Conservation (phyloP, 2,329 filamentous ascomycete species). For the Penicillium olsonii region DNA sequence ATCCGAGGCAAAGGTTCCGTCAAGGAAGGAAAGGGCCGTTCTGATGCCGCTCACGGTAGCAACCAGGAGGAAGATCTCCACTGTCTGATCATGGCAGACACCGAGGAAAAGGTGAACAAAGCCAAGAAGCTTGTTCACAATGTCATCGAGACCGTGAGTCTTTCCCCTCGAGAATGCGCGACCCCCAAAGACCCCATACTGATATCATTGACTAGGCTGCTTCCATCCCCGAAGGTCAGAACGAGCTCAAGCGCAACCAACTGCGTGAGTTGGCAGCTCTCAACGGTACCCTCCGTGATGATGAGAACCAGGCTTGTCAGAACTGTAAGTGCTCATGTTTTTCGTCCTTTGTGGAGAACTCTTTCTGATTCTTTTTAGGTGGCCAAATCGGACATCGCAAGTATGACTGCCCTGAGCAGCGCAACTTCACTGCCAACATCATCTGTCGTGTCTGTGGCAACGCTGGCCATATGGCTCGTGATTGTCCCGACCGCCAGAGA, state of each 20-base stretch:
- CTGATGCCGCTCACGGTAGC: constrained; percentile 97
- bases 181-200: constrained; percentile 18
- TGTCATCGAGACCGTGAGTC: constrained; percentile 91
- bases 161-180: background rate
- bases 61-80: constrained; percentile 99
- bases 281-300: constrained; percentile 97
- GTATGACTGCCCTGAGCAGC: constrained; percentile 96
- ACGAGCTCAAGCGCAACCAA: constrained; percentile 98
- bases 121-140: constrained; percentile 98
- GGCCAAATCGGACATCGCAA: constrained; percentile 98
- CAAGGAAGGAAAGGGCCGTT: constrained; percentile 98
- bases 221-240: constrained; percentile 97
- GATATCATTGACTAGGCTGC: constrained; percentile 68
- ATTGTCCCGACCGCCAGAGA: constrained; percentile 92
- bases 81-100: constrained; percentile 99
- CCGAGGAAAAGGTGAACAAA: constrained; percentile 99
- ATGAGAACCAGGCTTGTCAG: constrained; percentile 98
- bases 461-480: constrained; percentile 95
- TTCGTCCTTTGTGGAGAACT: background rate
- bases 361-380: constrained; percentile 46
- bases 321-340: constrained; percentile 64
- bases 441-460: constrained; percentile 98
- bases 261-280: constrained; percentile 95
- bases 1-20: constrained; percentile 99
- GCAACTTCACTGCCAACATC: constrained; percentile 98